A percentile compares a stretch with the other conserved stretches of the same genome.
These are phyloP conservation scores for Solanum stenotomum DNA, from an alignment of 257 asterid species.

Conservation along the genomic window DNA sequence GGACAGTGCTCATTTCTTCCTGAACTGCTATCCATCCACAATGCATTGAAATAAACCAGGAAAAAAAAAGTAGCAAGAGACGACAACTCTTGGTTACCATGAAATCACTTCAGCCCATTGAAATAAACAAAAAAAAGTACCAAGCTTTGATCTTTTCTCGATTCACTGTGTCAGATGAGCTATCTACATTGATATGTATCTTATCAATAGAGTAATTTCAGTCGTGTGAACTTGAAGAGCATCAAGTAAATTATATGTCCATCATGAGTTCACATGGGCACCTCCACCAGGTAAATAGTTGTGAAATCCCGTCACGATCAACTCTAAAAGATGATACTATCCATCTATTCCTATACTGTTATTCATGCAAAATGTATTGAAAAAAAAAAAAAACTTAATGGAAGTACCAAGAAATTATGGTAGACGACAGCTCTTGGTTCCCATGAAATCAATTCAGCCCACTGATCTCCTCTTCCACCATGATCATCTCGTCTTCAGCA, in stretches of 20 bases:
- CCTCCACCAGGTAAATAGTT: neutral
- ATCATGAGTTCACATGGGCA: neutral
- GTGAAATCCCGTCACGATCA: neutral
- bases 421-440: conserved; percentile 88
- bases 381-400: neutral
- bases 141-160: neutral
- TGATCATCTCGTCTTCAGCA: conserved; percentile 44
- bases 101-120: conserved; percentile 89
- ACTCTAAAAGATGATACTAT: neutral
- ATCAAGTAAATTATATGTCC: neutral
- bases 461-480: conserved; percentile 47
- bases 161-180: neutral
- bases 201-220: neutral
- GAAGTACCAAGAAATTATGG: conserved; percentile 79
- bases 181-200: neutral
- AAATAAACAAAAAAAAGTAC: neutral
- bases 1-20: neutral
- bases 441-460: conserved; percentile 95
- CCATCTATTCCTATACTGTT: neutral
- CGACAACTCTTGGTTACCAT: conserved; percentile 88
- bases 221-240: neutral
- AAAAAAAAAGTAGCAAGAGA: conserved; percentile 43
- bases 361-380: neutral
- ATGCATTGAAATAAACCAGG: neutral
- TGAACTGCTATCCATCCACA: neutral